These are phyloP conservation scores for Mycogone perniciosa DNA, from an alignment of 2,329 filamentous ascomycete species.

Conservation along the genomic window DNA sequence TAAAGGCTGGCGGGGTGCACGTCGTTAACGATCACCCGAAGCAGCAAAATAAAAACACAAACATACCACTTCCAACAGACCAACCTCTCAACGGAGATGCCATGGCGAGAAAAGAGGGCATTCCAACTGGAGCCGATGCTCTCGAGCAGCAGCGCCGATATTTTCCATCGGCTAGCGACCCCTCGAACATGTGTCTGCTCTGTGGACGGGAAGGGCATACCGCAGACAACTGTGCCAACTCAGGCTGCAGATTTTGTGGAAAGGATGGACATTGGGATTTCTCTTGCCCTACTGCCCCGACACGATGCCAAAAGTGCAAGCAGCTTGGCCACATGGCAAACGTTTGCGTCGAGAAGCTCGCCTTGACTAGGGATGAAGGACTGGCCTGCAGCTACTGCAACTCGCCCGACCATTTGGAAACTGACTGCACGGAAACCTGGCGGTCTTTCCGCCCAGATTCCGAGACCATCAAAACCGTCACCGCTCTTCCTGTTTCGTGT, in stretches of 20 bases:
- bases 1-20: background rate
- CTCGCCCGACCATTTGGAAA: constrained; percentile 50
- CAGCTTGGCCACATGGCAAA: constrained; percentile 52
- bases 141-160: constrained; percentile 38
- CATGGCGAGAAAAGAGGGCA: constrained; percentile 15
- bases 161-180: constrained; percentile 43
- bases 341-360: constrained; percentile 51
- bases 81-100: background rate
- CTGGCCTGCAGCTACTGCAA: constrained; percentile 56
- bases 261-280: constrained; percentile 40
- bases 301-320: constrained; percentile 53
- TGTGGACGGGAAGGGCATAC: constrained; percentile 46
- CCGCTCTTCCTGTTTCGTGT: constrained; percentile 45
- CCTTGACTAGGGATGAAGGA: constrained; percentile 44
- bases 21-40: constrained; percentile 4
- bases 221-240: constrained; percentile 37
- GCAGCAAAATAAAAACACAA: background rate
- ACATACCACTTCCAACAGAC: background rate
- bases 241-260: constrained; percentile 44
- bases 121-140: constrained; percentile 28
- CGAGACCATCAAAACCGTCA: constrained; percentile 40
- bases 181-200: constrained; percentile 42
- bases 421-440: constrained; percentile 56
- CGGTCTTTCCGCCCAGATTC: constrained; percentile 43
- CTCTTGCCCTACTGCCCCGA: constrained; percentile 42